Conservation (phyloP, 768 basidiomycete species). For the Hirschioporus abietinus region DNA sequence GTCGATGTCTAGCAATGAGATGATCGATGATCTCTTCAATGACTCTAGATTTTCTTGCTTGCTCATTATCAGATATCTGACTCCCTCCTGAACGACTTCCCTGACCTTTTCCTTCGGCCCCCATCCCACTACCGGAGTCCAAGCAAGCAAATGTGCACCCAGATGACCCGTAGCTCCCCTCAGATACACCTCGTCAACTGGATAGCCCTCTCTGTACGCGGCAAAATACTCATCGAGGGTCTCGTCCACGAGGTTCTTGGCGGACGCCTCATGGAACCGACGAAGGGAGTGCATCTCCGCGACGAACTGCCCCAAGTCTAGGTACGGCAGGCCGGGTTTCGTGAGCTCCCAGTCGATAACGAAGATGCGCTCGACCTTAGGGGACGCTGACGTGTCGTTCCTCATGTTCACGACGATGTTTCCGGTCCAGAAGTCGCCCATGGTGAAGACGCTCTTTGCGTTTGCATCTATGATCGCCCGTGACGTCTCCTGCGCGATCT, state of each 20-base stretch:
- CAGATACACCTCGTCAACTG: conserved; percentile 22
- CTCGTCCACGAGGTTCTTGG: conserved; percentile 26
- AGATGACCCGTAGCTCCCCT: conserved; percentile 38
- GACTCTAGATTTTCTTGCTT: conserved; percentile 11
- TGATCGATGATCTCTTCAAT: not conserved
- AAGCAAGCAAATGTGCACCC: conserved; percentile 50
- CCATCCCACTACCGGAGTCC: conserved; percentile 48
- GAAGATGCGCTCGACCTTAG: conserved; percentile 32
- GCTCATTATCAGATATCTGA: conserved; percentile 32
- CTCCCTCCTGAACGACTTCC: conserved; percentile 45
- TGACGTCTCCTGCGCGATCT: conserved; percentile 25
- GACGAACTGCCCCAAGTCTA: conserved; percentile 61
- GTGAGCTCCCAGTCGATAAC: conserved; percentile 65
- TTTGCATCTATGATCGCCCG: conserved; percentile 26
- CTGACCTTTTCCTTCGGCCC: conserved; percentile 41
- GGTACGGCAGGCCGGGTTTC: conserved; percentile 49
- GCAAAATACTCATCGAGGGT: conserved; percentile 41
- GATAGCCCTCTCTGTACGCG: conserved; percentile 32
- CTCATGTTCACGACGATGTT: not conserved
- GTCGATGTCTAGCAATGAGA: not conserved
- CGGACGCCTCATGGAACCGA: conserved; percentile 39
- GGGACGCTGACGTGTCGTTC: not conserved
- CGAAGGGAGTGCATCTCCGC: conserved; percentile 52
- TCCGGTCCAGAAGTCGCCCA: not conserved
- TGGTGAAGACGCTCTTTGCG: conserved; percentile 13